Evolutionary conservation across 108 stramenopile species (phyloP), one percentile per base, ranked within the genome.

Genomic region (Mediolabrus comicus): DNA sequence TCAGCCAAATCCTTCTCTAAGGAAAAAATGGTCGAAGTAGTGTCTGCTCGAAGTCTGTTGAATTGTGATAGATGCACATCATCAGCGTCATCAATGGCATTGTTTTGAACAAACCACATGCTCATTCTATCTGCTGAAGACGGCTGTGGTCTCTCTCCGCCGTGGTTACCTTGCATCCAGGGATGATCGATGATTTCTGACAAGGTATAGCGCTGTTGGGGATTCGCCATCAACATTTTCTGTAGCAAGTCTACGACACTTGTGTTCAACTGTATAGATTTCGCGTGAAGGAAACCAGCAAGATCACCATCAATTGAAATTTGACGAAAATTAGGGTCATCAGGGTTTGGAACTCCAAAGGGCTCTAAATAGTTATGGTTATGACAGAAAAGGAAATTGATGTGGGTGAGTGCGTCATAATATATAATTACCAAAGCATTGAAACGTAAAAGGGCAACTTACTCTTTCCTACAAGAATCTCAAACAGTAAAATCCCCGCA

Each of bases 401-500:
- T 22, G 46, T 14, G 19, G 46, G 46, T 24, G 46, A 49, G 46
- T 6, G 1, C 1, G 22, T 49, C 46, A 49, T 49, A n/a, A n/a
- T n/a, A n/a, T n/a, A n/a, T n/a, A n/a, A n/a, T n/a, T n/a, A n/a
- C n/a, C n/a, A n/a, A n/a, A n/a, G 14, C 3, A 17, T 49, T 22
- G 19, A 24, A 49, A 46, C 19, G 2, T 49, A n/a, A 49, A 8
- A 49, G n/a, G 0, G 19, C 19, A 22, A 49, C 46, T 49, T 9
- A 49, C 46, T 86, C 35, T 75, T 63, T 8, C 95, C 95, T 16
- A 91, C 85, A 26, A 92, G 70, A 74, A 94, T 85, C 49, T 93
- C 89, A 69, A 95, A 97, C 19, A 97, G 76, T 53, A 97, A 89
- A 11, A 97, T 86, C 10, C 93, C 96, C 24, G 74, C 65, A 1